phyloP scores from a whole-genome alignment of 805 yeast species.

The Metschnikowia shivogae region DNA sequence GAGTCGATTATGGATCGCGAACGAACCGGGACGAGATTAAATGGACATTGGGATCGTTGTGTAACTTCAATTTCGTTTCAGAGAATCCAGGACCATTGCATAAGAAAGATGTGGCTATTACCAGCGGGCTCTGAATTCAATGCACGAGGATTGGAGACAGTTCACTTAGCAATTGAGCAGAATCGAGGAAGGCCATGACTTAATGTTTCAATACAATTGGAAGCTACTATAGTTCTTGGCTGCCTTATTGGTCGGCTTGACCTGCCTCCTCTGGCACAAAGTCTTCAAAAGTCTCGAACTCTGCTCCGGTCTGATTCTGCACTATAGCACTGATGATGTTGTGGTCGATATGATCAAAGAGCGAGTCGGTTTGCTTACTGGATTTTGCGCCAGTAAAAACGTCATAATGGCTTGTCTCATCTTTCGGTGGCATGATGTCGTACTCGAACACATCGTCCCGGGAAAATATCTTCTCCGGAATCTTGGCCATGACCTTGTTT shows the following conservation, averaged over 20 bases:
- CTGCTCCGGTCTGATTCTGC: slow-evolving; percentile 29
- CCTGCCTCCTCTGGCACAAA: slow-evolving; percentile 6
- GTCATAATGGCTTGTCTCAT: slow-evolving; percentile 31
- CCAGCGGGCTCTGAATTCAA: no score
- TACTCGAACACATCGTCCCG: slow-evolving; percentile 61
- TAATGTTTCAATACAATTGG: no score
- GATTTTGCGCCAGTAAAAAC: slow-evolving; percentile 28
- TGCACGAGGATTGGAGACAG: no score
- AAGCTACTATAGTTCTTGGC: no score
- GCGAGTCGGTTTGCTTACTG: slow-evolving; percentile 24
- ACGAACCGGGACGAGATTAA: no score
- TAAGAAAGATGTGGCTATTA: no score
- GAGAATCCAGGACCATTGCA: no score
- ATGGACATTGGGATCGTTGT: no score
- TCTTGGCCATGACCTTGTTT: slow-evolving; percentile 62
- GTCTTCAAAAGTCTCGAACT: slow-evolving; percentile 16
- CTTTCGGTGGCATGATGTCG: slow-evolving; percentile 66
- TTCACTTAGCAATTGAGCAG: no score
- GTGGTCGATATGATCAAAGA: slow-evolving; percentile 45
- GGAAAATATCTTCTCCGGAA: slow-evolving; percentile 61
- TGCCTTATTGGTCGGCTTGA: not conserved
- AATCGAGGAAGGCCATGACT: no score
- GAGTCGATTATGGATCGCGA: no score
- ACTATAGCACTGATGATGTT: slow-evolving; percentile 42
- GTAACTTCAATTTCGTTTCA: no score